A percentile compares a stretch with the other conserved stretches of the same genome.
These are phyloP conservation scores for Thielaviopsis musarum DNA, from an alignment of 2,329 filamentous ascomycete genomes.

Conservation along the genomic window DNA sequence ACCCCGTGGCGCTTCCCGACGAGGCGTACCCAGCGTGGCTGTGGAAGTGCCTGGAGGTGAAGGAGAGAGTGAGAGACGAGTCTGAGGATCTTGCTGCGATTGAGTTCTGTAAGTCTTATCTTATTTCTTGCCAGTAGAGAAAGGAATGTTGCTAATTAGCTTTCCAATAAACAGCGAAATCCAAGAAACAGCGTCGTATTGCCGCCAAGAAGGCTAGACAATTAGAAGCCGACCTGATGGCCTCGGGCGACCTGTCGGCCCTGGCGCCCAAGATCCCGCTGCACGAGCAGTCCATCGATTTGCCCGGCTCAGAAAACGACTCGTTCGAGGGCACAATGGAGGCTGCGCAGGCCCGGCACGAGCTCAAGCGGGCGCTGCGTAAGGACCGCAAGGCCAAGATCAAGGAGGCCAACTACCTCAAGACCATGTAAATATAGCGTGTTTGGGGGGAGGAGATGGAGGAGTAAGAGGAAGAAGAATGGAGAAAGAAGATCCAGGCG, in stretches of 20 bases:
- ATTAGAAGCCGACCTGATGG: conserved; percentile 41
- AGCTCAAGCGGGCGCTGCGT: conserved; percentile 55
- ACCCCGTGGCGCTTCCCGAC: conserved; percentile 59
- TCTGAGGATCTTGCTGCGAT: conserved; percentile 45
- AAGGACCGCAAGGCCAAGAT: conserved; percentile 59
- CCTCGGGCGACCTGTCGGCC: conserved; percentile 47
- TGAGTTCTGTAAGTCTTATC: conserved; percentile 53
- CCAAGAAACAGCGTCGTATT: conserved; percentile 59
- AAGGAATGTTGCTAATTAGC: neutral
- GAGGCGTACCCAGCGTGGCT: conserved; percentile 67
- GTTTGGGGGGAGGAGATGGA: neutral
- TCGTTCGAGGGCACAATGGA: conserved; percentile 28
- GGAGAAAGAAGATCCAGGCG: neutral
- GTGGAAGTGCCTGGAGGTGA: conserved; percentile 52
- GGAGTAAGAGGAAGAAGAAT: neutral
- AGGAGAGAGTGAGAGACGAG: conserved; percentile 33
- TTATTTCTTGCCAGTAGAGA: neutral
- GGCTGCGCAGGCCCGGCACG: conserved; percentile 36
- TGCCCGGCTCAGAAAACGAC: conserved; percentile 35
- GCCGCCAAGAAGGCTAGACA: conserved; percentile 48
- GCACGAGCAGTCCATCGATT: conserved; percentile 61
- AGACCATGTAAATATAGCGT: conserved; percentile 44
- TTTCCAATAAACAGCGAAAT: conserved; percentile 44
- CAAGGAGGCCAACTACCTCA: conserved; percentile 76
- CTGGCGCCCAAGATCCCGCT: conserved; percentile 55